Base-by-base conservation (phyloP, 495 filamentous ascomycete species). In the Neurospora tetraspora region DNA sequence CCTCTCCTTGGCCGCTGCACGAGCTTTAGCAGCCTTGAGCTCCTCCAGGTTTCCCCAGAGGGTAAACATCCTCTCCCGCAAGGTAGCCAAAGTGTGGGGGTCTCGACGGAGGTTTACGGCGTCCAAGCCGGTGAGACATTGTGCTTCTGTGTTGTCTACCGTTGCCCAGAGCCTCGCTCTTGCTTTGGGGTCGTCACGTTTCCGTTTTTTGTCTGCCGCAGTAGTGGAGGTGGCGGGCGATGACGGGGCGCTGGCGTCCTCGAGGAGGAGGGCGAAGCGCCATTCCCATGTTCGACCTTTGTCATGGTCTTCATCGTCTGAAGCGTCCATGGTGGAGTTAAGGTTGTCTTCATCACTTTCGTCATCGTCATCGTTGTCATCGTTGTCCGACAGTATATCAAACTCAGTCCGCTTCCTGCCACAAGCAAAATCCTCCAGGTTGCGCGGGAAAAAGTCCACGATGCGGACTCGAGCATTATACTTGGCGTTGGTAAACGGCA, bases 41-140 rank as follows among this genome's bases (percentile, higher is more conserved):
- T 97, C 93, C 78, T 93, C 90, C 8, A 98, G 86, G 73, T 96
- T 86, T 4, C 95, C 95, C 94, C 95, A 98, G 9, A 98, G 85
- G 39, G 88, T 82, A 79, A 90, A 94, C 18, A 97, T 86, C 77
- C 89, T 90, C 77, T 97, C 89, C 45, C 87, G 84, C 2, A 98
- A 80, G 9, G 79, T 71, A 36, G 59, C 75, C 8, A 96, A 80
- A 4, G 78, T 74, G 0, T 76, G 42, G 6, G 77, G 45, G 42
- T 91, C 80, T 69, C 76, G 76, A 20, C 86, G 87, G 9, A 97
- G 87, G 80, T 96, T 84, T n/a, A 79, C 78, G 31, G 94, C 89
- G 77, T 92, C 86, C 39, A 93, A 78, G 45, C 85, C 80, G 0
- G 94, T 85, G 8, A 98, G 83, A 78, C 84, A 83, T 72, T 91